Evolutionary conservation across 2,329 filamentous ascomycete species (phyloP).

Genomic region (Neonectria neomacrospora): DNA sequence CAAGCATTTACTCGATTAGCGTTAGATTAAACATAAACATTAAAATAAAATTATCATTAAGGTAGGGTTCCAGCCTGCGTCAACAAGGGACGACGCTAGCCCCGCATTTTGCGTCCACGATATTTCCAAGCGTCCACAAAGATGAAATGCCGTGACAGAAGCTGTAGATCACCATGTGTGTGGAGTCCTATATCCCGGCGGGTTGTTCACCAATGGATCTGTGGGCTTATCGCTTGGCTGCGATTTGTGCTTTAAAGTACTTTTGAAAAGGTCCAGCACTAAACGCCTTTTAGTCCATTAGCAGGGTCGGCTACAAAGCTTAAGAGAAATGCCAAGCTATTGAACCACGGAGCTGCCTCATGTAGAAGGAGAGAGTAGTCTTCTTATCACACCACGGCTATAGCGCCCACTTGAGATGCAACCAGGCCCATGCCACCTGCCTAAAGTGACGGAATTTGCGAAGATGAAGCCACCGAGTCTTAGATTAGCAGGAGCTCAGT

Average conservation of each 20-base stretch:
- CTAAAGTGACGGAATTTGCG: conserved; percentile 6
- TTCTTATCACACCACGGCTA: conserved; percentile 9
- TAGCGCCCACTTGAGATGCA: conserved; percentile 14
- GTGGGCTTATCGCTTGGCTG: background rate
- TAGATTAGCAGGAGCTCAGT: conserved; percentile 1
- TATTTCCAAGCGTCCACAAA: background rate
- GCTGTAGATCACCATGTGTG: background rate
- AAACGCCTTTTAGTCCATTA: background rate
- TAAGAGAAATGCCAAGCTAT: background rate
- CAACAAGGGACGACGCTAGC: too few species aligned
- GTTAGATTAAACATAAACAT: too few species aligned
- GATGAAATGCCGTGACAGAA: background rate
- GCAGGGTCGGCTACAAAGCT: background rate
- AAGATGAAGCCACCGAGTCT: conserved; percentile 14
- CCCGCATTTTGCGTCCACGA: too few species aligned
- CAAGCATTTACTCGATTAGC: too few species aligned
- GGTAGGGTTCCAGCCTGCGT: too few species aligned
- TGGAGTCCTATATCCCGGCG: background rate
- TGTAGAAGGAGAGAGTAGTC: conserved; percentile 13
- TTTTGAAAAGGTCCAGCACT: background rate
- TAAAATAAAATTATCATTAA: too few species aligned
- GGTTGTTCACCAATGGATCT: too few species aligned
- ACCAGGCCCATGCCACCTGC: conserved; percentile 19
- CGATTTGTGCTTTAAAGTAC: background rate
- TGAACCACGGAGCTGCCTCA: conserved; percentile 1